Conservation (phyloP, 2,329 filamentous ascomycete species). For the Allantophomopsis lycopodina region DNA sequence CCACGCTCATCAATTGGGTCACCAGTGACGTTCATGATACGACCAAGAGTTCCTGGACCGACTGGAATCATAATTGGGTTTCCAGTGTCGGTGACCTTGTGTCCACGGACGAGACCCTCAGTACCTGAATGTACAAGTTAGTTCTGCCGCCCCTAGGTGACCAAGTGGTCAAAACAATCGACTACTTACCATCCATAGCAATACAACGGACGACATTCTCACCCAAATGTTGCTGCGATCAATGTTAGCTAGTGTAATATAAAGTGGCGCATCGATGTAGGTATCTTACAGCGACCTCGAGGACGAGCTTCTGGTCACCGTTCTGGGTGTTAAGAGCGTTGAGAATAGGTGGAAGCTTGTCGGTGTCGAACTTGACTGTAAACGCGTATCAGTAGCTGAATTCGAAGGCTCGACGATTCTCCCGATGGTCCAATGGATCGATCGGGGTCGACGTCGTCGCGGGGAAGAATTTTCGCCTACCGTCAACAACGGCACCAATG, state of each 20-base stretch:
- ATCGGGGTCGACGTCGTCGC: constrained; percentile 11
- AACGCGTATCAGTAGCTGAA: constrained; percentile 6
- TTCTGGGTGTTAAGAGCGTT: constrained; percentile 91
- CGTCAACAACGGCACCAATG: constrained; percentile 98
- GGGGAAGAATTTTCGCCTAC: constrained; percentile 42
- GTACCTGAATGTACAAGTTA: constrained; percentile 49
- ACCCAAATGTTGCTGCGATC: constrained; percentile 86
- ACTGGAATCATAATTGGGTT: constrained; percentile 93
- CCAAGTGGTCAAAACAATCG: background rate
- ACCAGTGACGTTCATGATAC: constrained; percentile 99
- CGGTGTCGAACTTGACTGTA: constrained; percentile 89
- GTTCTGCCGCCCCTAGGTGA: too few relatives aligned
- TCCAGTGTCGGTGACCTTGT: constrained; percentile 76
- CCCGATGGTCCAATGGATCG: too few relatives aligned
- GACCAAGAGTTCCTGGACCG: constrained; percentile 83
- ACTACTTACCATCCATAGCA: constrained; percentile 91
- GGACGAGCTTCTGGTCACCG: constrained; percentile 83
- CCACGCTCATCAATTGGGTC: constrained; percentile 99
- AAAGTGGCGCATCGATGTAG: constrained; percentile 6
- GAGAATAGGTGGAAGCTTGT: constrained; percentile 91
- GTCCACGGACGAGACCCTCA: constrained; percentile 96
- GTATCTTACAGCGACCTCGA: constrained; percentile 82
- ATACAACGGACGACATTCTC: constrained; percentile 98
- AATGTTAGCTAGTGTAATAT: constrained; percentile 21
- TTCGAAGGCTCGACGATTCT: constrained; percentile 3